These are phyloP conservation scores for Piedraia hortae DNA, from an alignment of 2,329 filamentous ascomycete genomes.

Conservation along the genomic window DNA sequence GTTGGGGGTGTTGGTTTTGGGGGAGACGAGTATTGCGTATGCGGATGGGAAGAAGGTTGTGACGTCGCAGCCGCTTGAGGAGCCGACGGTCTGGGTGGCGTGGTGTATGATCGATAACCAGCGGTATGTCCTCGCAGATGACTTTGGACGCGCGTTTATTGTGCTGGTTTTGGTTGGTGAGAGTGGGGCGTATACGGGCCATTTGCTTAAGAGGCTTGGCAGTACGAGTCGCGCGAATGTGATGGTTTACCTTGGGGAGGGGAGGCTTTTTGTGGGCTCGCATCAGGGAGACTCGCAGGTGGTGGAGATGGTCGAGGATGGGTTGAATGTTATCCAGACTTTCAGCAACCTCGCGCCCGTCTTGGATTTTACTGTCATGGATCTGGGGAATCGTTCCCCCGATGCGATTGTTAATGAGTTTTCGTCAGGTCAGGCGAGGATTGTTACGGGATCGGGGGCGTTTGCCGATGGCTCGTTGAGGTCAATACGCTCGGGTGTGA, in stretches of 20 bases:
- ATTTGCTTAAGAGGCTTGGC: constrained; percentile 41
- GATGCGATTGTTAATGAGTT: constrained; percentile 67
- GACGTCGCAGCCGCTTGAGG: constrained; percentile 35
- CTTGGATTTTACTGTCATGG: constrained; percentile 84
- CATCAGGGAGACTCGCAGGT: constrained; percentile 84
- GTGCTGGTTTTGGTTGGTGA: constrained; percentile 44
- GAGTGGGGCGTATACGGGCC: constrained; percentile 38
- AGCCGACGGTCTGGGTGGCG: constrained; percentile 66
- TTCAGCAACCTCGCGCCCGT: constrained; percentile 72
- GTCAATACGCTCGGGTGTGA: constrained; percentile 80
- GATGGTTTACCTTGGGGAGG: constrained; percentile 48
- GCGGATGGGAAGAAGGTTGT: constrained; percentile 48
- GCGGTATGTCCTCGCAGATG: constrained; percentile 69
- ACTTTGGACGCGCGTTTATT: constrained; percentile 68
- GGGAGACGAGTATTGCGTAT: constrained; percentile 50
- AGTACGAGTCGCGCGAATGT: constrained; percentile 47
- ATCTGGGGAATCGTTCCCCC: constrained; percentile 63
- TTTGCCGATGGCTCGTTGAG: constrained; percentile 69
- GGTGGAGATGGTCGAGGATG: constrained; percentile 30
- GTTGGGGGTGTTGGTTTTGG: constrained; percentile 21
- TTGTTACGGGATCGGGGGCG: constrained; percentile 78
- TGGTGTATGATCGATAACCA: constrained; percentile 68
- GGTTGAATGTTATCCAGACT: constrained; percentile 42
- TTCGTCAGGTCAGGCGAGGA: constrained; percentile 75
- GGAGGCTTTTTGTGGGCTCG: constrained; percentile 62